Conservation (phyloP, 2,329 filamentous ascomycete species). For the Immersiporthe knoxdaviesiana region DNA sequence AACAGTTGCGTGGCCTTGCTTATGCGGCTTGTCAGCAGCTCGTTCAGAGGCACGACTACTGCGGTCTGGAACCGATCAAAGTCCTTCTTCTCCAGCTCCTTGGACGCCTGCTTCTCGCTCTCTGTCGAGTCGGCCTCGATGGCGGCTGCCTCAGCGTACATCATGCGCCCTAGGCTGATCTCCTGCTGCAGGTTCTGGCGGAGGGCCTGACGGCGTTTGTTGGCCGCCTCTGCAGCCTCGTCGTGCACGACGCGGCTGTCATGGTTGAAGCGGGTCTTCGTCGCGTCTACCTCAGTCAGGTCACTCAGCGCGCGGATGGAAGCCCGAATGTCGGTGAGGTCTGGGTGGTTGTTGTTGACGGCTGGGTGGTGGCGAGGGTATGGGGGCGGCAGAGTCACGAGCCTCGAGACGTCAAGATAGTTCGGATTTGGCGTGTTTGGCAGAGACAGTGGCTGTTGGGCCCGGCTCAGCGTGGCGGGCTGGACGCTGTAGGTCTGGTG, state of each 20-base stretch:
- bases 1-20: conserved; percentile 76
- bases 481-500: conserved; percentile 51
- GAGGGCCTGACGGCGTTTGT: conserved; percentile 64
- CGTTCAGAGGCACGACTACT: conserved; percentile 83
- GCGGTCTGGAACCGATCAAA: conserved; percentile 84
- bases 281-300: conserved; percentile 70
- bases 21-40: conserved; percentile 77
- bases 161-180: conserved; percentile 76
- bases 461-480: conserved; percentile 46
- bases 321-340: conserved; percentile 76
- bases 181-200: conserved; percentile 77
- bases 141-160: conserved; percentile 79
- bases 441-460: conserved; percentile 45
- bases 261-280: conserved; percentile 63
- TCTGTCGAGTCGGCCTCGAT: conserved; percentile 76
- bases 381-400: conserved; percentile 90
- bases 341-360: conserved; percentile 93
- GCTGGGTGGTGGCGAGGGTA: conserved; percentile 95
- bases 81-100: conserved; percentile 74
- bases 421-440: conserved; percentile 53
- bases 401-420: conserved; percentile 82
- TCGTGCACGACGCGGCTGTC: conserved; percentile 63
- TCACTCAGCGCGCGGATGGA: conserved; percentile 75
- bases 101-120: conserved; percentile 70
- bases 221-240: conserved; percentile 54